Evolutionary conservation across 2,329 filamentous ascomycete genomes (phyloP).

Genomic region (Trichoderma brevicompactum): DNA sequence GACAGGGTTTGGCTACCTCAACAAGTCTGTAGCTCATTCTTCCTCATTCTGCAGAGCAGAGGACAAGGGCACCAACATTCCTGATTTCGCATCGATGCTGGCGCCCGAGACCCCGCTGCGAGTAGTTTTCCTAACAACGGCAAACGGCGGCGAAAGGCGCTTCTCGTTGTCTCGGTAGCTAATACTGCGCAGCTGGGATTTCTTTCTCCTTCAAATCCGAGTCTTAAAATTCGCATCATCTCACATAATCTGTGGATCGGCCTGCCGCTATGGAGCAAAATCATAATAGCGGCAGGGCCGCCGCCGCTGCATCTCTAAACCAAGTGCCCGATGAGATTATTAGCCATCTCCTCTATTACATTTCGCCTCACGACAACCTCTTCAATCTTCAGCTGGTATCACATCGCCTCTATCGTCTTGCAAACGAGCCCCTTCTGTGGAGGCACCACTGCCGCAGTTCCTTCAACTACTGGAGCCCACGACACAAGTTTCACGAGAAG

Average conservation of each 20-base stretch:
- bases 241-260: constrained; percentile 11
- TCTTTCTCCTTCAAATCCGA: neutral
- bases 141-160: neutral
- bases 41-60: neutral
- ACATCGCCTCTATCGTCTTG: constrained; percentile 66
- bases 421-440: constrained; percentile 79
- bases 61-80: neutral
- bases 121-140: neutral
- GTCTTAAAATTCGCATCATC: constrained; percentile 3
- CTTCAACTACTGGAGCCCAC: constrained; percentile 76
- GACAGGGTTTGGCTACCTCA: constrained; percentile 9
- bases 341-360: constrained; percentile 72
- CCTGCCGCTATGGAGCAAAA: constrained; percentile 23
- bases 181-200: neutral
- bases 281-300: neutral
- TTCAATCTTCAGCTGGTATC: constrained; percentile 58
- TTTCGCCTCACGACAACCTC: constrained; percentile 60
- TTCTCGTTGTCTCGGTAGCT: neutral
- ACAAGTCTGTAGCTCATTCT: neutral
- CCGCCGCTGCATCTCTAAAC: constrained; percentile 41
- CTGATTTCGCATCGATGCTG: constrained; percentile 13
- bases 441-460: constrained; percentile 68
- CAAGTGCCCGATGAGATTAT: constrained; percentile 82
- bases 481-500: constrained; percentile 64
- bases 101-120: neutral